Evolutionary conservation across 78 protist genomes (phyloP).

Genomic region (Dictyostelium intermedium): DNA sequence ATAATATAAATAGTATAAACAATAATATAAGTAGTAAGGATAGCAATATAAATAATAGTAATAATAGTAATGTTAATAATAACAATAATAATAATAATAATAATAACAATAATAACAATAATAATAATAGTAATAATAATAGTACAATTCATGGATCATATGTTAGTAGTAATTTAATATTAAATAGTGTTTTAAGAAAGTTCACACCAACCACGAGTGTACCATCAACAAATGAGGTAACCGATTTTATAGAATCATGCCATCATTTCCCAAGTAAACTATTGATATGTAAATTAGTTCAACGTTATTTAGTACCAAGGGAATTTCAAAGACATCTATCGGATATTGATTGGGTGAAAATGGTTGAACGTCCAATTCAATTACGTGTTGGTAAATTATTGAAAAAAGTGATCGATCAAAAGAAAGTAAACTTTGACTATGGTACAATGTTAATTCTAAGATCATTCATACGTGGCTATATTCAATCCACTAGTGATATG

Average conservation of each 20-base stretch:
- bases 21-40: neutral
- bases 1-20: neutral
- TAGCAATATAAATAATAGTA: neutral
- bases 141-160: neutral
- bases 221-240: slow-evolving; percentile 47
- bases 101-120: neutral
- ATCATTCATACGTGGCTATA: slow-evolving; percentile 47
- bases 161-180: slow-evolving; percentile 16
- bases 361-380: slow-evolving; percentile 65
- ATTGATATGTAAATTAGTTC: slow-evolving; percentile 21
- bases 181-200: slow-evolving; percentile 23
- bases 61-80: neutral
- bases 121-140: neutral
- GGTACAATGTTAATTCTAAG: slow-evolving; percentile 18
- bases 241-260: slow-evolving; percentile 30
- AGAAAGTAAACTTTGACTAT: slow-evolving; percentile 26
- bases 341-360: slow-evolving; percentile 31
- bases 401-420: slow-evolving; percentile 47
- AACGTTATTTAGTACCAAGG: slow-evolving; percentile 63
- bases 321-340: neutral
- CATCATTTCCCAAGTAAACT: slow-evolving; percentile 23
- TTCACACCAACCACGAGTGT: slow-evolving; percentile 42
- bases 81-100: neutral
- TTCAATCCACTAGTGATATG: slow-evolving; percentile 24
- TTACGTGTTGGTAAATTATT: slow-evolving; percentile 53